phyloP scores from a whole-genome alignment of 192 early-diverging fungal species.

The Entophlyctis helioformis region DNA sequence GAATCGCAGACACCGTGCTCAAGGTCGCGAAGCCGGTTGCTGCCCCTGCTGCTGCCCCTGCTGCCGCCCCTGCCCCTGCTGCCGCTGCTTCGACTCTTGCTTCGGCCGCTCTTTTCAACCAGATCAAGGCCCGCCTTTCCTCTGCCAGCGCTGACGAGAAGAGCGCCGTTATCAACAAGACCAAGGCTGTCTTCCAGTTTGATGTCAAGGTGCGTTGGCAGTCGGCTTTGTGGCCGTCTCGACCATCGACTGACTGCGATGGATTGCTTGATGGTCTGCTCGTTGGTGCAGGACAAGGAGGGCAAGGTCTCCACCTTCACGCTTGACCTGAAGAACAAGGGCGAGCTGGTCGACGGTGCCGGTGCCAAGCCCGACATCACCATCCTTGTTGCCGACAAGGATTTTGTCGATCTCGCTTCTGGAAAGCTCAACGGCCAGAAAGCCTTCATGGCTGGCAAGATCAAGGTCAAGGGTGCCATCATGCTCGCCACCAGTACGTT shows the following conservation, averaged over 20 bases:
- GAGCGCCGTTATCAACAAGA: constrained; percentile 47
- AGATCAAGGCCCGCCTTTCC: constrained; percentile 45
- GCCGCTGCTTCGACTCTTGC: constrained; percentile 2
- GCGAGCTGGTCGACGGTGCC: constrained; percentile 11
- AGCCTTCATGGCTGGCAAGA: constrained; percentile 33
- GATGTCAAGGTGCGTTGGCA: constrained; percentile 15
- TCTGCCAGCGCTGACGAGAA: constrained; percentile 38
- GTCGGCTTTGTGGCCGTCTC: not conserved
- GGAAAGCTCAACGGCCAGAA: constrained; percentile 35
- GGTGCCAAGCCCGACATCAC: constrained; percentile 24
- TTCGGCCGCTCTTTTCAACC: constrained; percentile 54
- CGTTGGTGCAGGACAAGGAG: constrained; percentile 9
- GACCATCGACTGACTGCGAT: not conserved
- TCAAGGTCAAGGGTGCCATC: constrained; percentile 43
- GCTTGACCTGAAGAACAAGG: constrained; percentile 27
- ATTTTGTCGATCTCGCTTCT: constrained; percentile 28
- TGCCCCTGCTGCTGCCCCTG: not conserved
- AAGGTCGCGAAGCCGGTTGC: constrained; percentile 20
- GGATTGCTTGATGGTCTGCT: not conserved
- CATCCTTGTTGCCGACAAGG: constrained; percentile 22
- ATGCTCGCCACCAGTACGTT: constrained; percentile 29
- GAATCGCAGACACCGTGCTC: constrained; percentile 15
- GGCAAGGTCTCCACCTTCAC: constrained; percentile 26
- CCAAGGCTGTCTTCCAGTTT: constrained; percentile 49
- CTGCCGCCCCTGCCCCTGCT: not conserved